Evolutionary conservation across 305 asterid species (phyloP).

Genomic region (Salvia sclarea): DNA sequence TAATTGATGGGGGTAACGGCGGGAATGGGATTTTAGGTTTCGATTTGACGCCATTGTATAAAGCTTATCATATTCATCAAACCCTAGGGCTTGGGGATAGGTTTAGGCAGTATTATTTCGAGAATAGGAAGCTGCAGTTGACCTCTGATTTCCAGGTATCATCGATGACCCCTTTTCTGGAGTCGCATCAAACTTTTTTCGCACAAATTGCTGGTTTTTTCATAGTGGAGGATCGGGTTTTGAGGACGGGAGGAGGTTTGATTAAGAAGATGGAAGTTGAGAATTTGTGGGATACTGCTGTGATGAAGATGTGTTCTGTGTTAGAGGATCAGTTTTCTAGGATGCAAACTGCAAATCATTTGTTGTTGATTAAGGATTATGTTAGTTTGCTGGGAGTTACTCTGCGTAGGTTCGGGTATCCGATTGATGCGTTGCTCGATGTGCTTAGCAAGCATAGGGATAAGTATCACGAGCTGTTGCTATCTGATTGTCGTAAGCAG

Average conservation of each 20-base stretch:
- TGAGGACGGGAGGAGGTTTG: constrained; percentile 89
- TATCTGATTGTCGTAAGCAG: constrained; percentile 93
- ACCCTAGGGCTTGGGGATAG: constrained; percentile 82
- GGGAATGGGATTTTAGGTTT: constrained; percentile 66
- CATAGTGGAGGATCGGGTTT: constrained; percentile 83
- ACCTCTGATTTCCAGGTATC: constrained; percentile 97
- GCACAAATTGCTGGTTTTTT: constrained; percentile 96
- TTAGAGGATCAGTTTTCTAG: constrained; percentile 96
- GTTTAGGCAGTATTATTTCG: constrained; percentile 85
- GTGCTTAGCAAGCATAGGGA: constrained; percentile 90
- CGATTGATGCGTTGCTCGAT: constrained; percentile 87
- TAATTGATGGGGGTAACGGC: constrained; percentile 41
- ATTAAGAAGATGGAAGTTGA: constrained; percentile 89
- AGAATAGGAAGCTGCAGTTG: constrained; percentile 88
- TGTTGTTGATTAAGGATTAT: constrained; percentile 93
- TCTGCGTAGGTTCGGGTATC: constrained; percentile 85
- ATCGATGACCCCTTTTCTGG: constrained; percentile 91
- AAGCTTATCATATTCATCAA: constrained; percentile 85
- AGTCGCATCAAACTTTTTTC: constrained; percentile 88
- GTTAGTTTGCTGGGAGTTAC: constrained; percentile 97
- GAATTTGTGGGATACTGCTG: constrained; percentile 96
- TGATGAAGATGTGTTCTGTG: constrained; percentile 91
- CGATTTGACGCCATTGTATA: constrained; percentile 83
- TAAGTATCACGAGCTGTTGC: constrained; percentile 83
- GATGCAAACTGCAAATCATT: constrained; percentile 98